Conservation (phyloP, 2,329 filamentous ascomycete species). For the Neonectria ditissima region DNA sequence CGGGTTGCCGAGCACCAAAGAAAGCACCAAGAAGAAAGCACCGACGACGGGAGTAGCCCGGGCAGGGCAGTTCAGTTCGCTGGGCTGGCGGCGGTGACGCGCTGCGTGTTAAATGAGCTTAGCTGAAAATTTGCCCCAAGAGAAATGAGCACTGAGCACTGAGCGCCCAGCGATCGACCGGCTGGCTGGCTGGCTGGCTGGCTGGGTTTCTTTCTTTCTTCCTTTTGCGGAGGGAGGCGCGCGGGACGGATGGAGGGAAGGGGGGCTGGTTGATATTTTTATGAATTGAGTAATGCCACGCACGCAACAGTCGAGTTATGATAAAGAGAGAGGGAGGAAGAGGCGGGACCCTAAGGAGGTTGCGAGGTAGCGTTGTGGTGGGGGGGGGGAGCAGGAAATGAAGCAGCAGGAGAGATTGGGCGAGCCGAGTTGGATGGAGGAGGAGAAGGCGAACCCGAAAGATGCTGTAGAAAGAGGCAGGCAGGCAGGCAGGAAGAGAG, state of each 20-base stretch:
- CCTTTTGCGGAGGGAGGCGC: background rate
- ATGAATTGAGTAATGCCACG: background rate
- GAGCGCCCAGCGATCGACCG: slow-evolving; percentile 14
- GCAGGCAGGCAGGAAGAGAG: slow-evolving; percentile 8
- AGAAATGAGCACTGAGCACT: slow-evolving; percentile 26
- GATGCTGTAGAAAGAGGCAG: slow-evolving; percentile 1
- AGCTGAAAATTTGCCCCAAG: slow-evolving; percentile 16
- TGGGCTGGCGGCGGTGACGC: slow-evolving; percentile 9
- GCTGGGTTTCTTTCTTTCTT: background rate
- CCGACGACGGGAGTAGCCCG: background rate
- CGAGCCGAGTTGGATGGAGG: slow-evolving; percentile 22
- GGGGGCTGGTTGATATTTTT: no score
- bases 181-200: no score
- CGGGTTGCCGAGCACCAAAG: slow-evolving; percentile 29
- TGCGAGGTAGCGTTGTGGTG: slow-evolving; percentile 8
- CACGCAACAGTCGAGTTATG: background rate
- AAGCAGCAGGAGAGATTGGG: slow-evolving; percentile 28
- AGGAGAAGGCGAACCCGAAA: slow-evolving; percentile 2
- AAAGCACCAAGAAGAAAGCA: slow-evolving; percentile 12
- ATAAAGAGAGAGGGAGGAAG: background rate
- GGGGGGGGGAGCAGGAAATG: slow-evolving; percentile 16
- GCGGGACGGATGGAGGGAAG: slow-evolving; percentile 6
- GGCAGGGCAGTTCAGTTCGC: background rate
- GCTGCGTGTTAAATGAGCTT: slow-evolving; percentile 22
- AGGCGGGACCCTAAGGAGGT: background rate